Conservation (phyloP, 805 yeast species). For the Candida tallmaniae region DNA sequence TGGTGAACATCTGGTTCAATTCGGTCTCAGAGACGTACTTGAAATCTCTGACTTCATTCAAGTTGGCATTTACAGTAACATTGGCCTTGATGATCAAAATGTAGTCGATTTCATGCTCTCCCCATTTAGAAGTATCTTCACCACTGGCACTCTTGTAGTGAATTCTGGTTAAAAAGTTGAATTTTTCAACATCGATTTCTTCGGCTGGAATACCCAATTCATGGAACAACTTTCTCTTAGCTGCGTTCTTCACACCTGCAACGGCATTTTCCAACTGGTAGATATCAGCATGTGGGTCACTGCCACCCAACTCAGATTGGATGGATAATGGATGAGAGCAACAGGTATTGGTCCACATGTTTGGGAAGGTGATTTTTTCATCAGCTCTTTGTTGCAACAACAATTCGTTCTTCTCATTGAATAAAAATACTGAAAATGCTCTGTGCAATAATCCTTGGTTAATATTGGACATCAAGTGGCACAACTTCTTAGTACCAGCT, state of each 20-base stretch:
- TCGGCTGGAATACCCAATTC: conserved; percentile 78
- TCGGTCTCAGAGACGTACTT: conserved; percentile 68
- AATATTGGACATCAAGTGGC: conserved; percentile 86
- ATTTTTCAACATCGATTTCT: conserved; percentile 59
- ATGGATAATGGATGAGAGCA: conserved; percentile 96
- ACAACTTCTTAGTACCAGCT: conserved; percentile 87
- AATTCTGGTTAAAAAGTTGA: conserved; percentile 85
- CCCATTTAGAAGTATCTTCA: conserved; percentile 74
- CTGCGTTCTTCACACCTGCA: conserved; percentile 80
- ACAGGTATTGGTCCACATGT: conserved; percentile 98
- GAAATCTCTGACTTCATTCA: conserved; percentile 72
- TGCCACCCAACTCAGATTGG: conserved; percentile 69
- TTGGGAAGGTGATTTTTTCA: conserved; percentile 94
- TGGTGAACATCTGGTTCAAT: conserved; percentile 71
- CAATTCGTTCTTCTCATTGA: conserved; percentile 70
- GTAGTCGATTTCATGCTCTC: conserved; percentile 97
- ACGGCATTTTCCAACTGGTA: conserved; percentile 54
- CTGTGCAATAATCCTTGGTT: conserved; percentile 84
- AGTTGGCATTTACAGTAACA: conserved; percentile 59
- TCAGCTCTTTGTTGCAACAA: conserved; percentile 92
- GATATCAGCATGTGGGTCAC: too few relatives aligned
- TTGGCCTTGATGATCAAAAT: conserved; percentile 69
- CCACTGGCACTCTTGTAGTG: conserved; percentile 87
- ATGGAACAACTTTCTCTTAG: conserved; percentile 86
- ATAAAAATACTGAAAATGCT: conserved; percentile 93